Conservation (phyloP, 2,329 filamentous ascomycete species). For the Paecilomyces formosus region DNA sequence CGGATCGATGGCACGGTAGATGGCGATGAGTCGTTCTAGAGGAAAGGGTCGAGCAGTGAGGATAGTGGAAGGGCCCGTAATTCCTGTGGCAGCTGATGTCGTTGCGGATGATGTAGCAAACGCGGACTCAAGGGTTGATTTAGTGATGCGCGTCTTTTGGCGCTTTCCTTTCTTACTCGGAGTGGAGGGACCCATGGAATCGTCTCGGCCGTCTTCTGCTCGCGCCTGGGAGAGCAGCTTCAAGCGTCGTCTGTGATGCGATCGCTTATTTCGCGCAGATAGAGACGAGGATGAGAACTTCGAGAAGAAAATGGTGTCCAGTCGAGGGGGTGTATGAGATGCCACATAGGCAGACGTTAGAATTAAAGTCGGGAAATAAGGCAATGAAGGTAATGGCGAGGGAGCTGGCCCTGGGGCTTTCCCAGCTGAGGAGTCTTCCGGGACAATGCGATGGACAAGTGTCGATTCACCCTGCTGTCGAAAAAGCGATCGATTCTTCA, state of each 20-base stretch:
- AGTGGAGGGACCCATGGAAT: conserved; percentile 18
- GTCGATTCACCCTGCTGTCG: conserved; percentile 38
- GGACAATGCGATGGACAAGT: conserved; percentile 34
- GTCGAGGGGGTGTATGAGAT: conserved; percentile 38
- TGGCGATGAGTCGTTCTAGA: conserved; percentile 39
- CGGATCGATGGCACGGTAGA: conserved; percentile 41
- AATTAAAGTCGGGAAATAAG: conserved; percentile 41
- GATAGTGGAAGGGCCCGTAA: conserved; percentile 31
- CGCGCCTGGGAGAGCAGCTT: conserved; percentile 33
- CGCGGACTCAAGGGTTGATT: conserved; percentile 31
- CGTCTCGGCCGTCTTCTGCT: conserved; percentile 24
- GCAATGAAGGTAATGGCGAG: conserved; percentile 29
- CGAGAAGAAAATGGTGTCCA: conserved; percentile 44
- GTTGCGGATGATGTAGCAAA: conserved; percentile 32
- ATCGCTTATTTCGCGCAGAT: conserved; percentile 37
- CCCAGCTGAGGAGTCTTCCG: conserved; percentile 16
- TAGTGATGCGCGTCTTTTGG: conserved; percentile 32
- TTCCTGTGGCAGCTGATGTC: conserved; percentile 23
- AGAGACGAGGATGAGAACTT: conserved; percentile 39
- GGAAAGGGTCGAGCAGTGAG: conserved; percentile 37
- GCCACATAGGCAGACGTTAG: conserved; percentile 42
- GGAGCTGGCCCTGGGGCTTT: conserved; percentile 9
- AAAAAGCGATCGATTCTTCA: conserved; percentile 40
- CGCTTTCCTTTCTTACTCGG: conserved; percentile 28
- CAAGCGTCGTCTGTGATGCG: conserved; percentile 34